Percentiles rank a stretch among this genome's conserved stretches.
These are phyloP conservation scores for Colletotrichum orchidophilum DNA, from an alignment of 2,329 filamentous ascomycete species.

Conservation along the genomic window DNA sequence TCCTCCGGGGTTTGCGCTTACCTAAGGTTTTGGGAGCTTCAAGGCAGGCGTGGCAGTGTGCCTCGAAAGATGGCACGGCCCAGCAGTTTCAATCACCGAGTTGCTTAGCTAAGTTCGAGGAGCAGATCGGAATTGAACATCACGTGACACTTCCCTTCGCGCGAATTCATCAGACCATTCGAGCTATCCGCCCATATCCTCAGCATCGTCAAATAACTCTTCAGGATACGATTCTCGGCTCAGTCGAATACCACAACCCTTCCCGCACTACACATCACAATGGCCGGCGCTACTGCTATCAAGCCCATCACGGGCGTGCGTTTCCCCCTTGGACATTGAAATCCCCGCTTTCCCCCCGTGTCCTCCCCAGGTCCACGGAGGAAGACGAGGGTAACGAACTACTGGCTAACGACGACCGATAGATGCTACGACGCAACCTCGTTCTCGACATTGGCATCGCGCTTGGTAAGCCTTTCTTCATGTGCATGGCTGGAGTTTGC, in stretches of 20 bases:
- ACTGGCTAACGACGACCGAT: conserved; percentile 45
- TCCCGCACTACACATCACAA: conserved; percentile 45
- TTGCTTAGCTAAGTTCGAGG: conserved; percentile 15
- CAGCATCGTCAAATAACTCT: conserved; percentile 16
- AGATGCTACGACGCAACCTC: conserved; percentile 71
- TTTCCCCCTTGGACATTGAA: conserved; percentile 46
- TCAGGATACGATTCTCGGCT: conserved; percentile 9
- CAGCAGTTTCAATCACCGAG: not conserved
- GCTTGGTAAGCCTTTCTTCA: conserved; percentile 56
- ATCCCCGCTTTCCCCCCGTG: not conserved
- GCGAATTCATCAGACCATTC: conserved; percentile 33
- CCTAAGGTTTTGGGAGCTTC: too few species aligned
- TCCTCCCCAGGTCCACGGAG: conserved; percentile 20
- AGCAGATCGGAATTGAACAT: conserved; percentile 10
- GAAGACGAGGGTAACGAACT: not conserved
- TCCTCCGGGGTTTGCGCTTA: not conserved
- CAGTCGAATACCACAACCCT: conserved; percentile 22
- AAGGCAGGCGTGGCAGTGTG: not conserved
- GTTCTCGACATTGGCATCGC: conserved; percentile 65
- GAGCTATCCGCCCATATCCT: conserved; percentile 8
- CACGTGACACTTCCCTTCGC: conserved; percentile 26
- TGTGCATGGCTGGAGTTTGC: not conserved
- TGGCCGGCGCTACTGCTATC: conserved; percentile 53
- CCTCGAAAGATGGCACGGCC: not conserved
- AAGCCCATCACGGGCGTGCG: conserved; percentile 69